These are phyloP conservation scores for Rhododendron vialii DNA, from an alignment of 148 eudicot genomes.

Conservation along the genomic window DNA sequence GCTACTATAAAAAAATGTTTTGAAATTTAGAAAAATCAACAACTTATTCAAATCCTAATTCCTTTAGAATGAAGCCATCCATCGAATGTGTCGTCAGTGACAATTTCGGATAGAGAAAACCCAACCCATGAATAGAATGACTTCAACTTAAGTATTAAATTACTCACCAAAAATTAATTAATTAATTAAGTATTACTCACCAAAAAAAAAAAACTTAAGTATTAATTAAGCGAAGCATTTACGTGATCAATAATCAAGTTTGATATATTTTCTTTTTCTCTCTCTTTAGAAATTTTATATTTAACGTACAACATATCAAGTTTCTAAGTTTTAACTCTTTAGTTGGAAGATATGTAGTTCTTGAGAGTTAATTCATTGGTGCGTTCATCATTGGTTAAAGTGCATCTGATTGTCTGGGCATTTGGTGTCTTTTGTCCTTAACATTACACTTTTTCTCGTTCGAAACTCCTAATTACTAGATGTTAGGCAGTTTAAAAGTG, in stretches of 20 bases:
- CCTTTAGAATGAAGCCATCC: neutral
- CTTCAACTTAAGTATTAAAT: neutral
- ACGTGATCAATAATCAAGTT: neutral
- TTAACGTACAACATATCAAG: neutral
- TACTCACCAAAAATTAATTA: too few relatives aligned
- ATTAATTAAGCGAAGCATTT: neutral
- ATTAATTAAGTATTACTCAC: too few relatives aligned
- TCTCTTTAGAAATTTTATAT: neutral
- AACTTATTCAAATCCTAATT: neutral
- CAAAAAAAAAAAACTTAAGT: too few relatives aligned
- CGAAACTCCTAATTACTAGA: too few relatives aligned
- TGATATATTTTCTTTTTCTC: neutral
- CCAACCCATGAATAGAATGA: neutral
- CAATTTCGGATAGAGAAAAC: neutral
- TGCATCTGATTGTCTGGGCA: too few relatives aligned
- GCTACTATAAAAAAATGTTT: too few relatives aligned
- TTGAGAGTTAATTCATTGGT: too few relatives aligned
- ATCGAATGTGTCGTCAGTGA: neutral
- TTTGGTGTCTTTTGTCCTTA: too few relatives aligned
- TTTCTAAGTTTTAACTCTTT: neutral
- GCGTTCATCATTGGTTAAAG: too few relatives aligned
- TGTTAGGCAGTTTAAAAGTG: too few relatives aligned
- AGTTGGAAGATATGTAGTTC: too few relatives aligned
- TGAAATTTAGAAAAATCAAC: neutral
- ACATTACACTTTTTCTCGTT: too few relatives aligned